Conservation (phyloP, 352 stramenopile genomes). For the Globisporangium paddicum region DNA sequence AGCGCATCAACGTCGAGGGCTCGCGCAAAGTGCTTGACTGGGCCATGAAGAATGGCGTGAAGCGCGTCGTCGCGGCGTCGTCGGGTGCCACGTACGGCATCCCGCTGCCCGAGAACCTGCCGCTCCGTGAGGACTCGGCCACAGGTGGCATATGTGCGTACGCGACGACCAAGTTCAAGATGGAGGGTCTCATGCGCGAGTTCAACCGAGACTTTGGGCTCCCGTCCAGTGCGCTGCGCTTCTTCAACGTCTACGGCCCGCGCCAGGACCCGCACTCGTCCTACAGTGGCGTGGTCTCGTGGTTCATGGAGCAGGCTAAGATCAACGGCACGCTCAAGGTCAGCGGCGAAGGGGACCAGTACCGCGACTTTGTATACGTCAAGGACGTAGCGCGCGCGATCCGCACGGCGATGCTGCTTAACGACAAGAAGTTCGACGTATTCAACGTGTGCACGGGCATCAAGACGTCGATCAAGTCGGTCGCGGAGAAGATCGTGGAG, state of each 20-base stretch:
- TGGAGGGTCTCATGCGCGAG: conserved; percentile 76
- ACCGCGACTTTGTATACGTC: conserved; percentile 84
- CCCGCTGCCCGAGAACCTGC: conserved; percentile 56
- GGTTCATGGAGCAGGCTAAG: conserved; percentile 86
- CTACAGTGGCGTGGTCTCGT: conserved; percentile 81
- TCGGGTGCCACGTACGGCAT: conserved; percentile 76
- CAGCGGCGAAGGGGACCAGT: conserved; percentile 70
- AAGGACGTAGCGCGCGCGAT: conserved; percentile 83
- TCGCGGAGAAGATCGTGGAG: conserved; percentile 62
- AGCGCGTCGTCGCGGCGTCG: conserved; percentile 75
- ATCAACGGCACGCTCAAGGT: conserved; percentile 81
- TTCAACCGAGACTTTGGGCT: conserved; percentile 68
- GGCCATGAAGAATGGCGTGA: conserved; percentile 66
- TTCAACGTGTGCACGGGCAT: conserved; percentile 84
- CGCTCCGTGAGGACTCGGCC: conserved; percentile 64
- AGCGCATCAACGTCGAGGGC: conserved; percentile 80
- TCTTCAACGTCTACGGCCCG: conserved; percentile 85
- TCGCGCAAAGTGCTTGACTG: conserved; percentile 81
- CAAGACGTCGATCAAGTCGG: conserved; percentile 62
- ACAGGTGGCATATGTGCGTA: conserved; percentile 79
- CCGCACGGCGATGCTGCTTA: conserved; percentile 68
- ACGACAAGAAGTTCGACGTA: conserved; percentile 66
- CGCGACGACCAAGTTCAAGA: conserved; percentile 81
- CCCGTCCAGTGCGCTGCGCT: conserved; percentile 69
- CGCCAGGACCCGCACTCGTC: conserved; percentile 79